Evolutionary conservation across 352 stramenopile genomes (phyloP).

Genomic region (Phytophthora cactorum): DNA sequence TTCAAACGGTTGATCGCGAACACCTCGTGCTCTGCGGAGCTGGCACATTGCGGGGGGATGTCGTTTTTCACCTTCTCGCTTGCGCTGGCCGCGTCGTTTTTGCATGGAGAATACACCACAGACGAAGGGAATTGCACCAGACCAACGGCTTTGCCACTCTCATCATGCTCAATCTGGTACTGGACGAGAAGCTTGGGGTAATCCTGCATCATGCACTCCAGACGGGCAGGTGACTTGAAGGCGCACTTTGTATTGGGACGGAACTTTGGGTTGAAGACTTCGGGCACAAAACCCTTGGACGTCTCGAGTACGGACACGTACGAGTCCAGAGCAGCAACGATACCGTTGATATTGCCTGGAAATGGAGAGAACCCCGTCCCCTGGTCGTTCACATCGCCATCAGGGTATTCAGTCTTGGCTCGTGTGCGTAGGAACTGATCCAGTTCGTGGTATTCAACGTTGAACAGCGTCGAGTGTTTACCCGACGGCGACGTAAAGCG

Average conservation of each 20-base stretch:
- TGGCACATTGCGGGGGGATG: slow-evolving; percentile 67
- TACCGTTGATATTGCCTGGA: slow-evolving; percentile 81
- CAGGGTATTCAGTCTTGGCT: slow-evolving; percentile 45
- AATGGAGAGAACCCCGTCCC: slow-evolving; percentile 64
- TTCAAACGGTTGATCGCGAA: slow-evolving; percentile 58
- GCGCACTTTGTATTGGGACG: slow-evolving; percentile 28
- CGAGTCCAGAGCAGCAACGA: slow-evolving; percentile 54
- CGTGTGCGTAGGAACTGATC: slow-evolving; percentile 68
- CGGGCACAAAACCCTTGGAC: slow-evolving; percentile 62
- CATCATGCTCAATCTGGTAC: slow-evolving; percentile 28
- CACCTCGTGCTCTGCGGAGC: slow-evolving; percentile 70
- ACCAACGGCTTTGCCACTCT: slow-evolving; percentile 34
- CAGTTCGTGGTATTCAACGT: slow-evolving; percentile 81
- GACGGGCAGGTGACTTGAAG: slow-evolving; percentile 69
- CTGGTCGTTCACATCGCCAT: slow-evolving; percentile 70
- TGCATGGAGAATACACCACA: slow-evolving; percentile 79
- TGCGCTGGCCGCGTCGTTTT: slow-evolving; percentile 69
- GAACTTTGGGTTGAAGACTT: slow-evolving; percentile 82
- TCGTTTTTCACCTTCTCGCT: slow-evolving; percentile 55
- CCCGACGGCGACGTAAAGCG: slow-evolving; percentile 46
- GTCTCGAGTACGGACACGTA: slow-evolving; percentile 58
- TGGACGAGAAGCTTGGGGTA: slow-evolving; percentile 69
- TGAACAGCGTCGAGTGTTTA: slow-evolving; percentile 55
- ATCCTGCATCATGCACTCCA: slow-evolving; percentile 87
- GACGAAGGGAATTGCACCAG: slow-evolving; percentile 61